phyloP scores from a whole-genome alignment of 306 rosid genomes.

The Purshia tridentata region DNA sequence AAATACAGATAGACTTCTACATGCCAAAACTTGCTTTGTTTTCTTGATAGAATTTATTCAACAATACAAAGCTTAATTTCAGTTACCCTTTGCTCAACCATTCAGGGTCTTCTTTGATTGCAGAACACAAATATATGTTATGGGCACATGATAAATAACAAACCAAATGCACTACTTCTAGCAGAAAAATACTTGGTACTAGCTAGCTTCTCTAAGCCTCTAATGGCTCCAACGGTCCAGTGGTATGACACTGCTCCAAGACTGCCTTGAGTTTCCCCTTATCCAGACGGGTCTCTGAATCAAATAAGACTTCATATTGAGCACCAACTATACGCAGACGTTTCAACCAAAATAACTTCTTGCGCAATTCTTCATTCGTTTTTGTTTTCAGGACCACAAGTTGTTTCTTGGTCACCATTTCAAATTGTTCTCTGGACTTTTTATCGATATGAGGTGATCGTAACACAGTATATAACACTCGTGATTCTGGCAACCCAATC shows the following conservation, averaged over 20 bases:
- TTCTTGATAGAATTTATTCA: slow-evolving; percentile 41
- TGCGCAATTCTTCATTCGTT: background rate
- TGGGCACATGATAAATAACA: slow-evolving; percentile 59
- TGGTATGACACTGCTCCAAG: no score
- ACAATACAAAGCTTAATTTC: slow-evolving; percentile 61
- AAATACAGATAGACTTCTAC: slow-evolving; percentile 10
- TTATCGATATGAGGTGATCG: slow-evolving; percentile 16
- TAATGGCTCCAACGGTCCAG: background rate
- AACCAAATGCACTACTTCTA: slow-evolving; percentile 9
- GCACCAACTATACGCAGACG: slow-evolving; percentile 17
- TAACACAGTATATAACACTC: slow-evolving; percentile 4
- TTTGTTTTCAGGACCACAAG: slow-evolving; percentile 7
- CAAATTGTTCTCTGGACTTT: slow-evolving; percentile 11
- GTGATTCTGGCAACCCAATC: slow-evolving; percentile 4
- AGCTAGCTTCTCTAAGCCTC: background rate
- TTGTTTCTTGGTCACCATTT: slow-evolving; percentile 13
- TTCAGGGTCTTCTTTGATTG: slow-evolving; percentile 62
- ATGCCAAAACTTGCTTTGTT: slow-evolving; percentile 28
- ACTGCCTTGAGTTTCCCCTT: slow-evolving; percentile 1
- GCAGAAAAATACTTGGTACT: background rate
- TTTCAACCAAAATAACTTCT: slow-evolving; percentile 12
- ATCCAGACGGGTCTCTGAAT: slow-evolving; percentile 9
- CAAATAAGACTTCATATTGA: slow-evolving; percentile 11
- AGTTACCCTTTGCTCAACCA: slow-evolving; percentile 76
- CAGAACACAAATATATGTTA: slow-evolving; percentile 74